A percentile compares a stretch with the other conserved stretches of the same genome.
Conservation (phyloP, 352 stramenopile species). For the Globisporangium barbulae region DNA sequence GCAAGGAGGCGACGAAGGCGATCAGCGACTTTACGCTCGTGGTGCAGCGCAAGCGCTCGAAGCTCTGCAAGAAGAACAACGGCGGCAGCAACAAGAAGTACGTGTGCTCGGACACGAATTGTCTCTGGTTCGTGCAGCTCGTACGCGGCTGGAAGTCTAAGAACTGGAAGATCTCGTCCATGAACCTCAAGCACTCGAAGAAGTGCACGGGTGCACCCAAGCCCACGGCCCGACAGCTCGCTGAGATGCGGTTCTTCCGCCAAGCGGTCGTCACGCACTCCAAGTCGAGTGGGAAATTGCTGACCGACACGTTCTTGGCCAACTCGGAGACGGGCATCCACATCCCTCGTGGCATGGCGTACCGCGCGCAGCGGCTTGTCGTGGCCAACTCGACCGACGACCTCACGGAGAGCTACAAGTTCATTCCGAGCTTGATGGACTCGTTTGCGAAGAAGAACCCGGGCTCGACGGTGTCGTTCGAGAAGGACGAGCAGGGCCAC, state of each 20-base stretch:
- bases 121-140: conserved; percentile 76
- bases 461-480: conserved; percentile 55
- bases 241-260: conserved; percentile 80
- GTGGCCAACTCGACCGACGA: conserved; percentile 74
- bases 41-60: conserved; percentile 74
- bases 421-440: conserved; percentile 68
- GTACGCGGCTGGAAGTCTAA: conserved; percentile 81
- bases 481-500: conserved; percentile 53
- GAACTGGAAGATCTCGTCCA: conserved; percentile 85
- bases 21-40: conserved; percentile 77
- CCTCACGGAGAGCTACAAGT: conserved; percentile 83
- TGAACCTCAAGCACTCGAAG: conserved; percentile 81
- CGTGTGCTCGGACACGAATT: conserved; percentile 71
- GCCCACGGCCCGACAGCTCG: conserved; percentile 70
- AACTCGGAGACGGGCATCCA: conserved; percentile 70
- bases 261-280: conserved; percentile 78
- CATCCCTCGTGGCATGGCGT: conserved; percentile 79
- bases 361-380: conserved; percentile 69
- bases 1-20: conserved; percentile 73
- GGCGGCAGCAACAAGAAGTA: conserved; percentile 87
- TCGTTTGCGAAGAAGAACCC: conserved; percentile 76
- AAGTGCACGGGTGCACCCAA: conserved; percentile 54
- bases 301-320: conserved; percentile 77
- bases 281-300: conserved; percentile 68
- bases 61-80: conserved; percentile 80